Evolutionary conservation across 1,284 basidiomycete species (phyloP).

Genomic region (Stygiomarasmius scandens): DNA sequence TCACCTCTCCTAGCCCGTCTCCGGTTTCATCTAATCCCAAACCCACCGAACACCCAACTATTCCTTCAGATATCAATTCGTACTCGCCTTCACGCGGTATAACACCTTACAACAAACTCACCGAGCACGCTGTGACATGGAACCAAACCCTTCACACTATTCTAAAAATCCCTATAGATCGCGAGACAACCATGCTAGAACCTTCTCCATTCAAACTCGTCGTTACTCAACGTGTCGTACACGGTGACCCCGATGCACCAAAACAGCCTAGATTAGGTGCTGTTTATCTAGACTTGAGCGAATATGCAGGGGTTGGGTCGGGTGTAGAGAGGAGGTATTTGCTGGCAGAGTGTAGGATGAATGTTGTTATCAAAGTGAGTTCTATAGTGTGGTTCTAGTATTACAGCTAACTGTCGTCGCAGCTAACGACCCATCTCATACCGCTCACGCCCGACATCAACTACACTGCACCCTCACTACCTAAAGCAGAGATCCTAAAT

Average conservation of each 20-base stretch:
- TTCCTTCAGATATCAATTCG: constrained; percentile 22
- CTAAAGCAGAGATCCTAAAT: constrained; percentile 70
- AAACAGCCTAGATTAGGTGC: constrained; percentile 64
- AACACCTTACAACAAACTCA: constrained; percentile 57
- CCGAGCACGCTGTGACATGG: constrained; percentile 65
- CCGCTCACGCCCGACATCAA: constrained; percentile 58
- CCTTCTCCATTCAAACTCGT: constrained; percentile 66
- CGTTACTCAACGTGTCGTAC: constrained; percentile 64
- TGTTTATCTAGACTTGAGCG: constrained; percentile 72
- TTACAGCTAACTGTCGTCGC: constrained; percentile 7
- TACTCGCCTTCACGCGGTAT: constrained; percentile 50
- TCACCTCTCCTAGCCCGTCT: too few relatives aligned
- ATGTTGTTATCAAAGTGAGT: constrained; percentile 71
- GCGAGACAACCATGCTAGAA: constrained; percentile 53
- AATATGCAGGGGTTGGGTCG: constrained; percentile 67
- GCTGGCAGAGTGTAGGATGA: constrained; percentile 75
- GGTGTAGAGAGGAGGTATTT: constrained; percentile 71
- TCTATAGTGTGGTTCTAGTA: constrained; percentile 2
- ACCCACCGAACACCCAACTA: neutral
- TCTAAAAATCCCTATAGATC: constrained; percentile 64
- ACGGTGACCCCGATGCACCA: constrained; percentile 53
- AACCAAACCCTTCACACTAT: constrained; percentile 56
- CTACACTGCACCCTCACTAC: constrained; percentile 68
- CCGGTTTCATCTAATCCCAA: too few relatives aligned
- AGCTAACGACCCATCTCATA: constrained; percentile 66